Conservation (phyloP, 495 filamentous ascomycete species). For the Staphylotrichum tortipilum region DNA sequence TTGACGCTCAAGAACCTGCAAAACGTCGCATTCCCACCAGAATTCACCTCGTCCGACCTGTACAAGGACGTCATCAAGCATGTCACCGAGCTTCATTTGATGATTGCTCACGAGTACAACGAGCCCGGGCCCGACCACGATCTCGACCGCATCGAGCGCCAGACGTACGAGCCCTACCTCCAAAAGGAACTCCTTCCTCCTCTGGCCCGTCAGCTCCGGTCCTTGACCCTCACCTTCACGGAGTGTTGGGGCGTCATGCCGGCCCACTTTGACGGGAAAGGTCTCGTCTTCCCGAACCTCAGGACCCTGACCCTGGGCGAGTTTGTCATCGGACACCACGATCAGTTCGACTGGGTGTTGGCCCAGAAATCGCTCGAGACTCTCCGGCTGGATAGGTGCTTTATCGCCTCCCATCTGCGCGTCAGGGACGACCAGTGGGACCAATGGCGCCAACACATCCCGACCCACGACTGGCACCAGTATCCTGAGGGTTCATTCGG, state of each 20-base stretch:
- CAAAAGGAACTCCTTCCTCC: neutral
- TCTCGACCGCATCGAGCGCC: neutral
- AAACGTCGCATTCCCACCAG: conserved; percentile 1
- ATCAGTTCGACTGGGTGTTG: conserved; percentile 10
- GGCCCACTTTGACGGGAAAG: conserved; percentile 6
- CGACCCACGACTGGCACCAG: neutral
- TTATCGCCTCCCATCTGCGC: neutral
- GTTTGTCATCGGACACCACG: conserved; percentile 5
- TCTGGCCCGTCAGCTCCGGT: conserved; percentile 2
- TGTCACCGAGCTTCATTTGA: conserved; percentile 2
- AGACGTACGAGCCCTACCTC: conserved; percentile 4
- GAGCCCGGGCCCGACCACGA: conserved; percentile 8
- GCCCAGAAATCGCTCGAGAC: conserved; percentile 1
- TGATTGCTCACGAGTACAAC: conserved; percentile 5
- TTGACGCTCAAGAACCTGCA: conserved; percentile 2
- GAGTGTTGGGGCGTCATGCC: conserved; percentile 6
- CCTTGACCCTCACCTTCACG: conserved; percentile 1
- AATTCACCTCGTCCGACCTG: neutral
- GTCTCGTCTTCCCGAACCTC: conserved; percentile 5
- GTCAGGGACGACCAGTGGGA: neutral
- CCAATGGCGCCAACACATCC: neutral
- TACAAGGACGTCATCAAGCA: conserved; percentile 1
- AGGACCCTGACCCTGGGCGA: conserved; percentile 1
- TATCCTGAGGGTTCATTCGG: neutral
- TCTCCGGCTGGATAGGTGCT: neutral